Conservation (phyloP, 108 stramenopile genomes). For the Cylindrotheca closterium region DNA sequence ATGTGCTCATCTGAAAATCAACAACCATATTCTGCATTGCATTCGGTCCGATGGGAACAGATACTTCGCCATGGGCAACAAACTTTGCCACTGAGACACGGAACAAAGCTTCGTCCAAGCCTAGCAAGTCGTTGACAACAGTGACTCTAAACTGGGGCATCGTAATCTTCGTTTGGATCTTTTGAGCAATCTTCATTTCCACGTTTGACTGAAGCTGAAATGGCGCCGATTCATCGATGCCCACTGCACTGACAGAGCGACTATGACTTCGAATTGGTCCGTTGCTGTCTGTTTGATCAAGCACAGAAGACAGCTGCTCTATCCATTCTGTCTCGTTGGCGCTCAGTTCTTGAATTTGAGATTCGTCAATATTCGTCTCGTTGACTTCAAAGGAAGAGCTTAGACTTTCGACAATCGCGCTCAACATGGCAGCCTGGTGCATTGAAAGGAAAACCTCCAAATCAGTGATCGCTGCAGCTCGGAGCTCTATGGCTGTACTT, state of each 20-base stretch:
- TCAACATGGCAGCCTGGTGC: slow-evolving; percentile 74
- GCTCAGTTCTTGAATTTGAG: slow-evolving; percentile 35
- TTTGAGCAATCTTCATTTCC: slow-evolving; percentile 5
- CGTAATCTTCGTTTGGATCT: slow-evolving; percentile 50
- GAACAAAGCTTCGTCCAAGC: slow-evolving; percentile 81
- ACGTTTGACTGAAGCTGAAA: neutral
- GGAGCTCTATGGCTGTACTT: slow-evolving; percentile 46
- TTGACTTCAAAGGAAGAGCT: slow-evolving; percentile 39
- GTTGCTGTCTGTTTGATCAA: slow-evolving; percentile 23
- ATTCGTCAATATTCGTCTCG: slow-evolving; percentile 2
- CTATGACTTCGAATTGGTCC: neutral
- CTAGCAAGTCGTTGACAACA: slow-evolving; percentile 82
- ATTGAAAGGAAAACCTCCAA: slow-evolving; percentile 71
- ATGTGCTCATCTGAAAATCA: slow-evolving; percentile 35
- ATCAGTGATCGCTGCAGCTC: slow-evolving; percentile 62
- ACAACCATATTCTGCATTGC: too few species aligned
- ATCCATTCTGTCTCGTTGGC: slow-evolving; percentile 48
- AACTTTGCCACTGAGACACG: slow-evolving; percentile 57
- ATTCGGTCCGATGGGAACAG: neutral
- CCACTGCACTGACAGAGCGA: slow-evolving; percentile 1
- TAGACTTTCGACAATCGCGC: slow-evolving; percentile 62
- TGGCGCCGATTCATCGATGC: neutral
- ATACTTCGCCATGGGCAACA: slow-evolving; percentile 34
- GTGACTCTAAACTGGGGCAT: slow-evolving; percentile 61
- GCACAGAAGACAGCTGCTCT: slow-evolving; percentile 53